Percentiles rank a stretch among this genome's conserved stretches.
phyloP scores from a whole-genome alignment of 2,329 filamentous ascomycete genomes.

The Hypoxylon sp. region DNA sequence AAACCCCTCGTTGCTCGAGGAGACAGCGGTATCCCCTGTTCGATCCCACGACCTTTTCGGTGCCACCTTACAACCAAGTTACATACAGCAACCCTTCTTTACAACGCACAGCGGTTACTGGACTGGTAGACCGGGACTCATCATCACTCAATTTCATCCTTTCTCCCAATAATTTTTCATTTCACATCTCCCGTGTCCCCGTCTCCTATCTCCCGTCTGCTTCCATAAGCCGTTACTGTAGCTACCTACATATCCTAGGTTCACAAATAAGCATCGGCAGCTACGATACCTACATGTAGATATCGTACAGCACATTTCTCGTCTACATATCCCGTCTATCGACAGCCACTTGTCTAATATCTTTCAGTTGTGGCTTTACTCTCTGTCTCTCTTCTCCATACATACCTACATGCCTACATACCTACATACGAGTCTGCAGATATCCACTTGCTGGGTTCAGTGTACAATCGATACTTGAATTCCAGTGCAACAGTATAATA shows the following conservation, averaged over 20 bases:
- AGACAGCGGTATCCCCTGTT: conserved; percentile 43
- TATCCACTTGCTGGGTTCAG: conserved; percentile 35
- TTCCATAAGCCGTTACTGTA: conserved; percentile 32
- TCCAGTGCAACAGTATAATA: conserved; percentile 41
- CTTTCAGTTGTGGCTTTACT: conserved; percentile 34
- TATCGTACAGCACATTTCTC: conserved; percentile 1
- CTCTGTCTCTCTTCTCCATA: conserved; percentile 6
- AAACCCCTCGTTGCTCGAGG: conserved; percentile 45
- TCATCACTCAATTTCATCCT: conserved; percentile 12
- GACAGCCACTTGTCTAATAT: not conserved
- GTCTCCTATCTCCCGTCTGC: conserved; percentile 10
- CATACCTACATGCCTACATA: not conserved
- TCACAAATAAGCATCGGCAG: conserved; percentile 19
- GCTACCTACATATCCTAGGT: conserved; percentile 15
- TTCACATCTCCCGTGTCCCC: conserved; percentile 22
- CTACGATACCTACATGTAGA: not conserved
- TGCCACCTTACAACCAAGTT: conserved; percentile 33
- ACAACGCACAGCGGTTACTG: conserved; percentile 23
- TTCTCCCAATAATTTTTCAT: conserved; percentile 26
- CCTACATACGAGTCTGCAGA: conserved; percentile 25
- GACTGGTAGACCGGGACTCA: not conserved
- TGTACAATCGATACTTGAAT: conserved; percentile 17
- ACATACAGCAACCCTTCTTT: conserved; percentile 23
- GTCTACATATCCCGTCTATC: not conserved
- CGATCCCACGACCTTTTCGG: conserved; percentile 43